phyloP scores from a whole-genome alignment of 495 filamentous ascomycete species.

The Aspergillus conjunctus region DNA sequence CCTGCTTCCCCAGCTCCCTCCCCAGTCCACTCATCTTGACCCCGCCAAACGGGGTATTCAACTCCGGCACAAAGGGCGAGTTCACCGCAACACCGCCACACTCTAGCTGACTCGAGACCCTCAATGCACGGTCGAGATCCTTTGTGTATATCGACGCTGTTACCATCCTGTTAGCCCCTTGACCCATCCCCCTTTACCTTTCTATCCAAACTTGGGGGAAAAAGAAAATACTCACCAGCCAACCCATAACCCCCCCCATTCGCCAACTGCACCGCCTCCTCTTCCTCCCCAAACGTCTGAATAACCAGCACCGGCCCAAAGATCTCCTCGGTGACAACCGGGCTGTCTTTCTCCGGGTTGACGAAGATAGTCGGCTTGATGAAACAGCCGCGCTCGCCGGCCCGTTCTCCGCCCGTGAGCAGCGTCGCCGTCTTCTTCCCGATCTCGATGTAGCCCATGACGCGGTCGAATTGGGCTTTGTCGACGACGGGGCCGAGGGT shows the following conservation, averaged over 20 bases:
- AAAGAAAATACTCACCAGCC: constrained; percentile 36
- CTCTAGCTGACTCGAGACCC: constrained; percentile 47
- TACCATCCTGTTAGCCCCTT: not conserved
- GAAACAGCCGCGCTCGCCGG: constrained; percentile 41
- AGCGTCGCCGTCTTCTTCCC: constrained; percentile 66
- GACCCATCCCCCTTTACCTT: not conserved
- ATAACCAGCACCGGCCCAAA: constrained; percentile 47
- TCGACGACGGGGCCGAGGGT: constrained; percentile 57
- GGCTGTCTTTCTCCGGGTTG: constrained; percentile 30
- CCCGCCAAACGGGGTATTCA: constrained; percentile 13
- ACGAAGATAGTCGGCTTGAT: constrained; percentile 49
- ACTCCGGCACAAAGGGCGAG: constrained; percentile 15
- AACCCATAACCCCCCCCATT: constrained; percentile 41
- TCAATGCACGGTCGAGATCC: constrained; percentile 46
- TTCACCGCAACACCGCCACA: constrained; percentile 52
- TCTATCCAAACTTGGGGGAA: not conserved
- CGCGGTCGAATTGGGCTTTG: constrained; percentile 55
- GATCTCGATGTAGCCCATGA: constrained; percentile 84
- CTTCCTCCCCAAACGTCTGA: constrained; percentile 39
- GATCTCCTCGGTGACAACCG: constrained; percentile 42
- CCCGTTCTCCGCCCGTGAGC: constrained; percentile 12
- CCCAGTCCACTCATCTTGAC: constrained; percentile 14
- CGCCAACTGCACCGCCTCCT: constrained; percentile 36
- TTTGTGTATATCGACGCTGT: constrained; percentile 30
- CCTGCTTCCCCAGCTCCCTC: constrained; percentile 12